A percentile compares a stretch with the other conserved stretches of the same genome.
Evolutionary conservation across 73 alveolate species (phyloP).

Genomic region (Urostyla sp.): DNA sequence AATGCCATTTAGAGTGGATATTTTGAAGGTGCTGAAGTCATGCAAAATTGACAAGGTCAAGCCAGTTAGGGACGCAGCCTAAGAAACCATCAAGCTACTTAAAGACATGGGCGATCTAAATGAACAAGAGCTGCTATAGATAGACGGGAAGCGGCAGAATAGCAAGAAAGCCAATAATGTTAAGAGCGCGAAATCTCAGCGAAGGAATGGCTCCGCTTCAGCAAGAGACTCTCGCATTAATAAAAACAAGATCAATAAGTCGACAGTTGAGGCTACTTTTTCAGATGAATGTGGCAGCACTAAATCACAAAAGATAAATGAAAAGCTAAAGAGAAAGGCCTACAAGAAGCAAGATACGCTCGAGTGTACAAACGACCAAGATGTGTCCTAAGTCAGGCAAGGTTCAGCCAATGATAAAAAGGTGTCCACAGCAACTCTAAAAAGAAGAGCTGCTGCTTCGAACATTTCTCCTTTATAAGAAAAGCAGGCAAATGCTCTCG

Average conservation of each 20-base stretch:
- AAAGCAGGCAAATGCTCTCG: background rate
- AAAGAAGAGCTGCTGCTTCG: conserved; percentile 64
- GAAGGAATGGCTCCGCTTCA: conserved; percentile 15
- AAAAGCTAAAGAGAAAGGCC: background rate
- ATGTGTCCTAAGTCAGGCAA: background rate
- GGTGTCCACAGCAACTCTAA: conserved; percentile 48
- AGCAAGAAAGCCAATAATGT: background rate
- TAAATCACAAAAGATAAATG: background rate
- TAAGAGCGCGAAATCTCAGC: background rate
- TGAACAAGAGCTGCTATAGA: background rate
- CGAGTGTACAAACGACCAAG: background rate
- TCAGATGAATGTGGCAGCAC: background rate
- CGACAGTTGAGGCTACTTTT: background rate
- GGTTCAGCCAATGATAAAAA: conserved; percentile 13
- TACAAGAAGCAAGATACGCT: background rate
- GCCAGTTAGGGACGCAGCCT: conserved; percentile 93
- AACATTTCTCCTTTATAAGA: conserved; percentile 34
- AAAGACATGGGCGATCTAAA: conserved; percentile 57
- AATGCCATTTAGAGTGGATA: conserved; percentile 83
- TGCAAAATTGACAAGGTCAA: conserved; percentile 89
- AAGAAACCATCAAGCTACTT: conserved; percentile 67
- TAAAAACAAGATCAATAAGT: too few relatives aligned
- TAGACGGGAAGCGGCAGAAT: conserved; percentile 12
- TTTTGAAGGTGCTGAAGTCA: conserved; percentile 80
- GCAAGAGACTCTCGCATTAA: too few relatives aligned